Evolutionary conservation across 306 rosid genomes (phyloP).

Genomic region (Vicia faba): DNA sequence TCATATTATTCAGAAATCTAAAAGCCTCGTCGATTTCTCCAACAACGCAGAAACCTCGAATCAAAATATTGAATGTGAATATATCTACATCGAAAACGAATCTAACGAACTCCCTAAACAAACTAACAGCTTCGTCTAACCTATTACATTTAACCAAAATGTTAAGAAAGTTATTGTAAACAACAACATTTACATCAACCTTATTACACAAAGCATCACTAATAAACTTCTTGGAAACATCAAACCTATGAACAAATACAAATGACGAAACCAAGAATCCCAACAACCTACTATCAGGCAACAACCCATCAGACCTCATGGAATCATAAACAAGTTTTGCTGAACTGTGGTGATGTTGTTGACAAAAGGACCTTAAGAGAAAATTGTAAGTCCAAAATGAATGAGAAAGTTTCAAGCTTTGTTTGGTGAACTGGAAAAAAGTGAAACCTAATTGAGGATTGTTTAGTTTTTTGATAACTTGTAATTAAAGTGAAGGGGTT

Average conservation of each 20-base stretch:
- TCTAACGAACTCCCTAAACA: conserved; percentile 62
- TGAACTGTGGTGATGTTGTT: conserved; percentile 57
- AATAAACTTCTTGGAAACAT: conserved; percentile 59
- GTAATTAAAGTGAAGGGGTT: conserved; percentile 63
- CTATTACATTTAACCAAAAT: conserved; percentile 55
- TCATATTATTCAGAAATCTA: conserved; percentile 61
- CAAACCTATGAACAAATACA: conserved; percentile 56
- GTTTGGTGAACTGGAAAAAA: conserved; percentile 68
- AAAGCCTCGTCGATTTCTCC: conserved; percentile 61
- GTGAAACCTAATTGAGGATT: conserved; percentile 59
- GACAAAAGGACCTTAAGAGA: conserved; percentile 76
- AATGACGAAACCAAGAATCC: conserved; percentile 64
- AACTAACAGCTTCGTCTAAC: conserved; percentile 59
- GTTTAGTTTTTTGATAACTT: conserved; percentile 68
- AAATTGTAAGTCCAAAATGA: conserved; percentile 61
- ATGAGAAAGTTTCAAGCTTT: conserved; percentile 49
- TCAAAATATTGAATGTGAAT: conserved; percentile 71
- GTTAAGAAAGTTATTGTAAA: conserved; percentile 66
- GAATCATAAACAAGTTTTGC: conserved; percentile 64
- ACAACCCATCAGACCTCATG: conserved; percentile 68
- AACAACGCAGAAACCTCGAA: conserved; percentile 64
- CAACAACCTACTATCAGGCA: conserved; percentile 57
- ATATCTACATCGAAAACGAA: conserved; percentile 48
- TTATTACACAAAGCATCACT: conserved; percentile 47
- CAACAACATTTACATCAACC: conserved; percentile 46